Evolutionary conservation across 1,139 yeast genomes (phyloP).

Genomic region (Blastobotrys serpentis): DNA sequence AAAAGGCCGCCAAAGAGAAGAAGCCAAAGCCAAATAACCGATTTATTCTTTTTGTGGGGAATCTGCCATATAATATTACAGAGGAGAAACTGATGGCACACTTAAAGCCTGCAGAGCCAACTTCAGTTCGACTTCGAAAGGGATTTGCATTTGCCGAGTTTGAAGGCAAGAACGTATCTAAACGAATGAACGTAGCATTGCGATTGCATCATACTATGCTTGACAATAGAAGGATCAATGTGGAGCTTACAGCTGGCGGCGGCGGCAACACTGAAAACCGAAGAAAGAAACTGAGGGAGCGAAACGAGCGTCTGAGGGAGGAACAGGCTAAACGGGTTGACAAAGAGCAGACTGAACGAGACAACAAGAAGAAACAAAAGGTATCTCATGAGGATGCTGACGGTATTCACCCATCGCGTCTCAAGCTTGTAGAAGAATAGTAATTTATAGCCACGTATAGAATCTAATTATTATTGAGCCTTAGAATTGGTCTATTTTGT

Average conservation of each 20-base stretch:
- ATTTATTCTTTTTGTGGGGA: conserved; percentile 88
- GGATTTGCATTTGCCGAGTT: conserved; percentile 95
- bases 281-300: conserved; percentile 66
- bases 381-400: conserved; percentile 12
- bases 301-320: conserved; percentile 68
- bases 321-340: conserved; percentile 52
- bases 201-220: conserved; percentile 74
- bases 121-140: conserved; percentile 68
- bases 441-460: not conserved
- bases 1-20: conserved; percentile 32
- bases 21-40: conserved; percentile 41
- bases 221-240: conserved; percentile 76
- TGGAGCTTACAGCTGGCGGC: conserved; percentile 96
- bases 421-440: conserved; percentile 16
- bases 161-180: conserved; percentile 63
- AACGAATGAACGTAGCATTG: conserved; percentile 69
- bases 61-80: conserved; percentile 71
- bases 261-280: conserved; percentile 86
- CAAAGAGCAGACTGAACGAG: conserved; percentile 31
- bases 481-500: not conserved
- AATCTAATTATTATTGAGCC: too few relatives aligned
- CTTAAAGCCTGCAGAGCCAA: conserved; percentile 78
- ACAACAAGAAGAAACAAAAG: conserved; percentile 27
- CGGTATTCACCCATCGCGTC: conserved; percentile 30
- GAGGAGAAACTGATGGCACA: conserved; percentile 66